A percentile compares a stretch with the other conserved stretches of the same genome.
Evolutionary conservation across 2,329 filamentous ascomycete genomes (phyloP).

Genomic region (Epichloe sibirici): DNA sequence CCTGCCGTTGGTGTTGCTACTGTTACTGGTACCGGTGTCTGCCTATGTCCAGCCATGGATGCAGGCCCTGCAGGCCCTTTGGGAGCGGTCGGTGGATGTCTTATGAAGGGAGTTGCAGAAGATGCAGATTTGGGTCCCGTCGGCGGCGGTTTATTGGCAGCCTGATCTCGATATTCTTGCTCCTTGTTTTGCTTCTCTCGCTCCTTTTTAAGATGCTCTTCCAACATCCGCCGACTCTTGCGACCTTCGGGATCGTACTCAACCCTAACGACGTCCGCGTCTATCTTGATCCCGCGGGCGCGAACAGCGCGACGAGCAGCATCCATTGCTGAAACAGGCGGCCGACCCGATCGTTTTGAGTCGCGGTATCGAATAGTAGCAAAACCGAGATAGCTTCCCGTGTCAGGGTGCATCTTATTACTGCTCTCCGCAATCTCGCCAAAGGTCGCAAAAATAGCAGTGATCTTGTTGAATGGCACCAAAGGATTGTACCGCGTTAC

Average conservation of each 20-base stretch:
- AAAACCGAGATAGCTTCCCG: slow-evolving; percentile 86
- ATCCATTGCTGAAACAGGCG: slow-evolving; percentile 54
- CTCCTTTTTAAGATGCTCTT: slow-evolving; percentile 58
- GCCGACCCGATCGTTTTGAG: slow-evolving; percentile 32
- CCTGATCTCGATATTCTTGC: slow-evolving; percentile 17
- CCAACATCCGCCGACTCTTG: slow-evolving; percentile 67
- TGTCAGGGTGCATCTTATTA: slow-evolving; percentile 91
- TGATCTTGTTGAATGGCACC: slow-evolving; percentile 65
- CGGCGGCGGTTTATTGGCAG: slow-evolving; percentile 21
- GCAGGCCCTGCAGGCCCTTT: slow-evolving; percentile 60
- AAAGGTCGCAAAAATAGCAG: slow-evolving; percentile 64
- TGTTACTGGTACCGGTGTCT: slow-evolving; percentile 4
- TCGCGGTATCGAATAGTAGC: slow-evolving; percentile 86
- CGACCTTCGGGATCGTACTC: slow-evolving; percentile 82
- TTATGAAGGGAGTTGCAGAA: slow-evolving; percentile 16
- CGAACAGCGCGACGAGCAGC: slow-evolving; percentile 73
- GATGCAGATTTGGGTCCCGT: slow-evolving; percentile 24
- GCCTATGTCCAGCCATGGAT: slow-evolving; percentile 21
- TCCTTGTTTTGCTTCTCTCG: slow-evolving; percentile 43
- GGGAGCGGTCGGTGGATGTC: slow-evolving; percentile 69
- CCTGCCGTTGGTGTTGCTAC: background rate
- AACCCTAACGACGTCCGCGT: slow-evolving; percentile 64
- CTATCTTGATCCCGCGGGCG: slow-evolving; percentile 67
- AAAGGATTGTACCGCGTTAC: slow-evolving; percentile 95
- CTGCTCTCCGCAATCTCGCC: slow-evolving; percentile 83